phyloP scores from a whole-genome alignment of 768 basidiomycete species.

The Termitomyces sp. region DNA sequence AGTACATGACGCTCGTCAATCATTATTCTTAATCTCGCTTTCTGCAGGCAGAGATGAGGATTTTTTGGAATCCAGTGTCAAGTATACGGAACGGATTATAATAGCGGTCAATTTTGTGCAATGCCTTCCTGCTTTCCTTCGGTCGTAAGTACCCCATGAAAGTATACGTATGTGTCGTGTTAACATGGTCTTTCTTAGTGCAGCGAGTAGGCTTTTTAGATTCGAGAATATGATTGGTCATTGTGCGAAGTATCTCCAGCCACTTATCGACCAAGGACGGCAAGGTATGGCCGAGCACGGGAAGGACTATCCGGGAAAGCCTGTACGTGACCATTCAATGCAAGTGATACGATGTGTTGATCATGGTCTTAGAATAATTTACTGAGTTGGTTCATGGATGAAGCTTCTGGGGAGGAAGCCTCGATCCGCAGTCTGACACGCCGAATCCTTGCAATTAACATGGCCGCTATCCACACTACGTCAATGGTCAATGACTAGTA shows the following conservation, averaged over 20 bases:
- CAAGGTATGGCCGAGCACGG: slow-evolving; percentile 9
- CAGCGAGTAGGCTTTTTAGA: slow-evolving; percentile 1
- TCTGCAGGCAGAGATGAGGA: slow-evolving; percentile 25
- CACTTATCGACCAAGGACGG: slow-evolving; percentile 13
- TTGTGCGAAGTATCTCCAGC: slow-evolving; percentile 4
- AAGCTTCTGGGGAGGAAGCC: slow-evolving; percentile 24
- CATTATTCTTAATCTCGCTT: neutral
- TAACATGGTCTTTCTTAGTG: neutral
- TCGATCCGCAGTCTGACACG: slow-evolving; percentile 21
- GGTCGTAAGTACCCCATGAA: slow-evolving; percentile 24
- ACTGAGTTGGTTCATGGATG: slow-evolving; percentile 39
- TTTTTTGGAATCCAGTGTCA: slow-evolving; percentile 24
- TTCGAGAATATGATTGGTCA: slow-evolving; percentile 9
- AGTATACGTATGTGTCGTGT: neutral
- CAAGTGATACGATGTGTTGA: neutral
- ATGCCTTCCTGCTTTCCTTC: slow-evolving; percentile 28
- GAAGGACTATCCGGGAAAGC: slow-evolving; percentile 24
- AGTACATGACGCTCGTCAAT: neutral
- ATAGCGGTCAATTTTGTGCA: slow-evolving; percentile 23
- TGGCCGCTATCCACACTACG: slow-evolving; percentile 34
- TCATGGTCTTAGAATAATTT: slow-evolving; percentile 32
- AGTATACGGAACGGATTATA: slow-evolving; percentile 28
- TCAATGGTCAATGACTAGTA: slow-evolving; percentile 19
- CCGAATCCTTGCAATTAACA: slow-evolving; percentile 33
- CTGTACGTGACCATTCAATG: slow-evolving; percentile 6